Evolutionary conservation across 768 basidiomycete species (phyloP), one percentile per base, ranked within the genome.

Genomic region (Austroboletus festivus): DNA sequence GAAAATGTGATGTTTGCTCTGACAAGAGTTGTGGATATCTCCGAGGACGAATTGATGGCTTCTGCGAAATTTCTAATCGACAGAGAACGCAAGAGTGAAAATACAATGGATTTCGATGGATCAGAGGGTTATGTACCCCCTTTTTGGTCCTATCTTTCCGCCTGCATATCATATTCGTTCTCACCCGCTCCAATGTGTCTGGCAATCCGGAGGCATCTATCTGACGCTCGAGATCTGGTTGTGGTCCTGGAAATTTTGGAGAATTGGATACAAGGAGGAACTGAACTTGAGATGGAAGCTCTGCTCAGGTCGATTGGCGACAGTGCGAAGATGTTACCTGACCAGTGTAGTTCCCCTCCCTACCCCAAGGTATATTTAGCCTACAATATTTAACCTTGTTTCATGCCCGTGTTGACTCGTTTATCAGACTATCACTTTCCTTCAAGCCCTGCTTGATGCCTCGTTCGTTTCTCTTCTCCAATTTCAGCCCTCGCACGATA

Each of bases 391-490:
- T 67, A 1, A 46, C 67, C n/a, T n/a, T n/a, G n/a, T n/a, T n/a
- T n/a, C n/a, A n/a, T n/a, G n/a, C n/a, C n/a, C n/a, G n/a, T n/a
- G 23, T 57, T 82, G 0, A 64, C 67, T 5, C 34, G 57, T 7
- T 33, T 76, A 68, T 50, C 59, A 88, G 85, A 68, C 82, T 44
- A 63, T 84, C 20, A 53, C 63, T 0, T 85, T 90, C 69, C 60
- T 85, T 8, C 83, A 86, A 66, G 70, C 73, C 5, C 62, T 89
- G 46, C 72, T 92, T 22, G 89, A 92, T 63, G 76, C 87, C 1
- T 83, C 79, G 12, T 88, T 87, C 61, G 72, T 90, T 39, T 67
- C 74, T 1, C 72, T 92, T 19, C 71, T 91, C 12, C 81, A 85
- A 51, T 74, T 89, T 58, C 64, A 75, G 13, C 81, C 82, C 0